phyloP scores from a whole-genome alignment of 2,329 filamentous ascomycete species.

The Fusarium setosum region DNA sequence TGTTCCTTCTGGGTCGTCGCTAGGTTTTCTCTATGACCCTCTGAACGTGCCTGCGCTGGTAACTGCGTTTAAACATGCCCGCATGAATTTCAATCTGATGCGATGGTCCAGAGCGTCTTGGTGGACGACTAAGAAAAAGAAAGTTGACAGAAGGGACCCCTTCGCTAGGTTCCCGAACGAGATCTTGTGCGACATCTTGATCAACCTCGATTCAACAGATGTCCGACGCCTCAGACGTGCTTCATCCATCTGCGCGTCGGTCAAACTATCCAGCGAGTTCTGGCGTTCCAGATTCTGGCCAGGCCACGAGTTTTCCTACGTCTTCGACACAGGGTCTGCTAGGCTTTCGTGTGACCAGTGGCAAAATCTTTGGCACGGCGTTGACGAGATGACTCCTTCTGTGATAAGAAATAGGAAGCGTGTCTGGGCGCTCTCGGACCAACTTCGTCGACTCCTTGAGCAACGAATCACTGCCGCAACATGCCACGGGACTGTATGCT shows the following conservation, averaged over 20 bases:
- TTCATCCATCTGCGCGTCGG: background rate
- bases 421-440: background rate
- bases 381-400: too few species aligned
- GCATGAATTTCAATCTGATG: too few species aligned
- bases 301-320: background rate
- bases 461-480: background rate
- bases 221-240: background rate
- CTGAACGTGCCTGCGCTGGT: background rate
- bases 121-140: background rate
- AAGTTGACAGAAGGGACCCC: background rate
- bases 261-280: background rate
- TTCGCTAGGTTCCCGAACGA: background rate
- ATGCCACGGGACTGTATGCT: background rate
- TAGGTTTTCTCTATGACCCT: background rate
- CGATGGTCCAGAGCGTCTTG: too few species aligned
- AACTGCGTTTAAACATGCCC: too few species aligned
- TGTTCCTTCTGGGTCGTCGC: background rate
- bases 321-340: background rate
- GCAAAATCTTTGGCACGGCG: background rate
- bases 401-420: too few species aligned
- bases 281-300: background rate
- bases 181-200: background rate
- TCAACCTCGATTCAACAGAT: background rate
- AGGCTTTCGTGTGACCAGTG: background rate
- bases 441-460: background rate